These are phyloP conservation scores for Monosporascus cannonballus DNA, from an alignment of 2,329 filamentous ascomycete genomes.

Conservation along the genomic window DNA sequence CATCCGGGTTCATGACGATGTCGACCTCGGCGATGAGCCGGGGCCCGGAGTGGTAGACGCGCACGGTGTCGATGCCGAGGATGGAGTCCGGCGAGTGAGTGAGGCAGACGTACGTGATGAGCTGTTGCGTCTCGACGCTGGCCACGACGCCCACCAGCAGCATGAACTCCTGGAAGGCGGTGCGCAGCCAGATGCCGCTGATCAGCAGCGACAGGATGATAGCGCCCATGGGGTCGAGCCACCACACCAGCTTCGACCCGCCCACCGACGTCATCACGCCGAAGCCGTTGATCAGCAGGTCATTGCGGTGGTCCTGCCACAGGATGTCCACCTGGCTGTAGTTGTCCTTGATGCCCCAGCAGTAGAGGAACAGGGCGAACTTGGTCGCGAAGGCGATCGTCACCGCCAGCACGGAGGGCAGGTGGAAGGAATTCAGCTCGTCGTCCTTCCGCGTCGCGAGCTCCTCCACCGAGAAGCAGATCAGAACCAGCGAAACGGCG, in stretches of 20 bases:
- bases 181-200: conserved; percentile 72
- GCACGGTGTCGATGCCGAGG: conserved; percentile 85
- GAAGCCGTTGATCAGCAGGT: conserved; percentile 93
- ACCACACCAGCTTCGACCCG: conserved; percentile 84
- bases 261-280: conserved; percentile 89
- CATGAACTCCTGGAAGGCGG: conserved; percentile 84
- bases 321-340: conserved; percentile 89
- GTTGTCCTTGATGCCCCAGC: conserved; percentile 82
- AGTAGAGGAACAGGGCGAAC: conserved; percentile 78
- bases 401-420: conserved; percentile 82
- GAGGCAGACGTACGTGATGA: conserved; percentile 94
- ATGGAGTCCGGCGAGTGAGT: conserved; percentile 75
- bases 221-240: conserved; percentile 90
- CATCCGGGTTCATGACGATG: conserved; percentile 79
- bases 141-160: conserved; percentile 86
- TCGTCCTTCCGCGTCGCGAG: conserved; percentile 46
- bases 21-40: conserved; percentile 93
- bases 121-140: conserved; percentile 77
- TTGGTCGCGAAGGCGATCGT: conserved; percentile 81
- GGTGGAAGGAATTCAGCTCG: conserved; percentile 61
- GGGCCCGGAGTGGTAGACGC: conserved; percentile 85
- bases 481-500: conserved; percentile 82
- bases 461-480: conserved; percentile 77
- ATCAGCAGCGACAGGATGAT: conserved; percentile 77
- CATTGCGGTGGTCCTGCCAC: conserved; percentile 96